Percentiles rank a stretch among this genome's conserved stretches.
Evolutionary conservation across 495 filamentous ascomycete species (phyloP).

Genomic region (Daldinia caldariorum): DNA sequence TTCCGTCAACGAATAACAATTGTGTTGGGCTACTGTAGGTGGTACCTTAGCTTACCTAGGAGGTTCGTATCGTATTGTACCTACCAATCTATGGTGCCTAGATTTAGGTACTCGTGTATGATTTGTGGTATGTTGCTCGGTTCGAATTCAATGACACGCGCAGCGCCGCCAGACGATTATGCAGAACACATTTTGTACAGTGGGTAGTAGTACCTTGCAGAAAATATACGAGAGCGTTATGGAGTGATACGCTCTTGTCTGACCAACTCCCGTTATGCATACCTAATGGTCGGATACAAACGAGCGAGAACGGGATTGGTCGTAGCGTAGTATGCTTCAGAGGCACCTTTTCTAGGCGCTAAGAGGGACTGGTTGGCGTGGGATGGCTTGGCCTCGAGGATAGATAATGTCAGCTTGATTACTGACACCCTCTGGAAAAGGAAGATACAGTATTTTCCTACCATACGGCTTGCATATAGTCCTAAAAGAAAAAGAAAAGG

Average conservation of each 20-base stretch:
- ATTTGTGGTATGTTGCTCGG: background rate
- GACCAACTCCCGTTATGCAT: background rate
- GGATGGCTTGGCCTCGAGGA: background rate
- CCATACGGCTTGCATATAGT: background rate
- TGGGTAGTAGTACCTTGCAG: background rate
- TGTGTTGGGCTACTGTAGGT: too few species aligned
- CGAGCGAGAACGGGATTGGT: too few species aligned
- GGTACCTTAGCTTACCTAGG: too few species aligned
- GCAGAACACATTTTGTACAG: background rate
- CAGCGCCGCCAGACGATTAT: background rate
- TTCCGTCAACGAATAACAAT: background rate
- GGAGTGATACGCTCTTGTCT: background rate
- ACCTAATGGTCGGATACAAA: too few species aligned
- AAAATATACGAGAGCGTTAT: background rate
- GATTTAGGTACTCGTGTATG: background rate
- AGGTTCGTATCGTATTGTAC: too few species aligned
- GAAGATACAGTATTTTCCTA: background rate
- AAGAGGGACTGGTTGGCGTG: background rate
- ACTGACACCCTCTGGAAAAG: conserved; percentile 17
- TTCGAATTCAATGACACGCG: background rate
- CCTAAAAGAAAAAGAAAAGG: background rate
- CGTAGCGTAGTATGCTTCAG: background rate
- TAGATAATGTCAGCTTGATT: too few species aligned
- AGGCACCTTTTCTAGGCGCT: background rate
- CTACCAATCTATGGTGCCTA: too few species aligned